These are phyloP conservation scores for Phytophthora constricta DNA, from an alignment of 352 stramenopile species.

Conservation along the genomic window DNA sequence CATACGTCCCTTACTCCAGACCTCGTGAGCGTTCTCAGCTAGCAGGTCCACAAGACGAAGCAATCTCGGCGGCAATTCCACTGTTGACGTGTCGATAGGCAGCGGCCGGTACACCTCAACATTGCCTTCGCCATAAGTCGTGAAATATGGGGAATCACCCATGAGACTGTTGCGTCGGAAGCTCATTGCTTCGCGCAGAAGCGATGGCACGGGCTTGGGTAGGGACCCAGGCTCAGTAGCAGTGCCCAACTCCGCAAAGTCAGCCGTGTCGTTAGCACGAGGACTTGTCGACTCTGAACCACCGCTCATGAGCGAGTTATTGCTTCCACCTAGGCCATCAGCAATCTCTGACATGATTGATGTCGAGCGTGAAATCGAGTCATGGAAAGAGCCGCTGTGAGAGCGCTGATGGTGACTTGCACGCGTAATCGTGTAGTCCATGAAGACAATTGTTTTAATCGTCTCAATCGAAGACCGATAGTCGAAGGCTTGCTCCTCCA, in stretches of 20 bases:
- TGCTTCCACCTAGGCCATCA: constrained; percentile 39
- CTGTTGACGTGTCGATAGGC: constrained; percentile 76
- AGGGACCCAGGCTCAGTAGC: constrained; percentile 36
- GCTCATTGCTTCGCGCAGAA: constrained; percentile 76
- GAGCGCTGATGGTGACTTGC: constrained; percentile 45
- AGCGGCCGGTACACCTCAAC: constrained; percentile 74
- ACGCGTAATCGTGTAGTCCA: constrained; percentile 87
- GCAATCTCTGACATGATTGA: constrained; percentile 66
- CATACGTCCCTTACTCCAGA: constrained; percentile 89
- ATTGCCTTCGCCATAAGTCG: constrained; percentile 63
- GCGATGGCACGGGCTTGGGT: constrained; percentile 56
- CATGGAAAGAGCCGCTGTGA: constrained; percentile 64
- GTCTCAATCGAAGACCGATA: constrained; percentile 88
- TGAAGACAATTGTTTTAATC: constrained; percentile 89
- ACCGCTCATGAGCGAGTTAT: constrained; percentile 36
- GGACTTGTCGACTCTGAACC: constrained; percentile 33
- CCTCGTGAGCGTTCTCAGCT: constrained; percentile 87
- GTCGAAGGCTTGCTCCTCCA: constrained; percentile 86
- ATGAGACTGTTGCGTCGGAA: constrained; percentile 82
- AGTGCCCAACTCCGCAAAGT: constrained; percentile 38
- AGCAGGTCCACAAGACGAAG: constrained; percentile 82
- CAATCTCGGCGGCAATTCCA: constrained; percentile 70
- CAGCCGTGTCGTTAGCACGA: constrained; percentile 33
- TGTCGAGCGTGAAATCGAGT: constrained; percentile 69
- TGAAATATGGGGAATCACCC: constrained; percentile 81